These are phyloP conservation scores for Toxicodendron radicans DNA, from an alignment of 345 rosid genomes.

Conservation along the genomic window DNA sequence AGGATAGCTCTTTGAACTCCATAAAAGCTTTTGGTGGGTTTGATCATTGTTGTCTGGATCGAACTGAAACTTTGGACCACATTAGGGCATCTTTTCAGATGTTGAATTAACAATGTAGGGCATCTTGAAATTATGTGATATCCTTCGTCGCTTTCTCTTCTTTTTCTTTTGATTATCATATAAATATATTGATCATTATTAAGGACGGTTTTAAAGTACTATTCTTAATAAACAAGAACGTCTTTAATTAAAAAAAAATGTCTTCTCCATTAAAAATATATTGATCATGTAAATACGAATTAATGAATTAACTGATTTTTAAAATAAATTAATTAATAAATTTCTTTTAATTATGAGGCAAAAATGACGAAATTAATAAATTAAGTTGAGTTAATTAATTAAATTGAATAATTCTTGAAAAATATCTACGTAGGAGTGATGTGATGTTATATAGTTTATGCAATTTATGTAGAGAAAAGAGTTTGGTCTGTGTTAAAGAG, in stretches of 20 bases:
- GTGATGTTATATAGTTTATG: background rate
- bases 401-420: too few relatives aligned
- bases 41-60: constrained; percentile 42
- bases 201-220: too few relatives aligned
- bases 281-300: too few relatives aligned
- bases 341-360: too few relatives aligned
- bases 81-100: constrained; percentile 44
- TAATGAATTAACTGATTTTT: too few relatives aligned
- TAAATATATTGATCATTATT: background rate
- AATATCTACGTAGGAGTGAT: too few relatives aligned
- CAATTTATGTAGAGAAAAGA: background rate
- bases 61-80: constrained; percentile 53
- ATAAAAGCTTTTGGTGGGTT: constrained; percentile 41
- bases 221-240: too few relatives aligned
- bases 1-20: constrained; percentile 39
- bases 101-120: constrained; percentile 40
- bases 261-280: too few relatives aligned
- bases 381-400: too few relatives aligned
- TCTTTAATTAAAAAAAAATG: too few relatives aligned
- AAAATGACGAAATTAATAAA: too few relatives aligned
- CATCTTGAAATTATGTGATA: constrained; percentile 22
- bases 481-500: constrained; percentile 8
- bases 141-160: constrained; percentile 21
- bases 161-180: background rate
- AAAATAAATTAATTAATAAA: too few relatives aligned